These are phyloP conservation scores for Phialophora expanda DNA, from an alignment of 2,329 filamentous ascomycete species.

Conservation along the genomic window DNA sequence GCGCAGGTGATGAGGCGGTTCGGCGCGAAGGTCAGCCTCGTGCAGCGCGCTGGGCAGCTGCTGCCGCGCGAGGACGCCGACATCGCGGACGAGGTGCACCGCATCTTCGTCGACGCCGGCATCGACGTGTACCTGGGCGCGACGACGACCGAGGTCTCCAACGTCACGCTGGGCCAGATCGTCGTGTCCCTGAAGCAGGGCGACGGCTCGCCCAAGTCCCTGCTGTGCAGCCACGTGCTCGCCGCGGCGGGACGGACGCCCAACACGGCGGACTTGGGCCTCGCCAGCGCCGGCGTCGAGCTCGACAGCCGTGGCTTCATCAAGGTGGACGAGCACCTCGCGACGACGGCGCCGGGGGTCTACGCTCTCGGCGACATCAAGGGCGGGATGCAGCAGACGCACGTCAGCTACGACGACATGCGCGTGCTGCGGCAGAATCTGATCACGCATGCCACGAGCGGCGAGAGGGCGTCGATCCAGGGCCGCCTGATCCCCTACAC, in stretches of 20 bases:
- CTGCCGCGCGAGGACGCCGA: slow-evolving; percentile 57
- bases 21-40: slow-evolving; percentile 56
- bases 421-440: slow-evolving; percentile 58
- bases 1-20: slow-evolving; percentile 59
- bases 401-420: slow-evolving; percentile 63
- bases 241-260: slow-evolving; percentile 58
- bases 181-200: slow-evolving; percentile 31
- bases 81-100: slow-evolving; percentile 50
- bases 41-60: slow-evolving; percentile 53
- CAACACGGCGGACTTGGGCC: slow-evolving; percentile 56
- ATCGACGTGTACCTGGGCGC: slow-evolving; percentile 51
- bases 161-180: slow-evolving; percentile 40
- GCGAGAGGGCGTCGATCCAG: slow-evolving; percentile 40
- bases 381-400: slow-evolving; percentile 60
- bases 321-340: slow-evolving; percentile 51
- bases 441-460: slow-evolving; percentile 40
- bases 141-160: slow-evolving; percentile 38
- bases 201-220: slow-evolving; percentile 37
- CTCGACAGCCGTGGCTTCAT: slow-evolving; percentile 53
- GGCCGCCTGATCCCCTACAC: slow-evolving; percentile 54
- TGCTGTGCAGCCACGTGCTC: slow-evolving; percentile 55
- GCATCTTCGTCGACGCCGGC: slow-evolving; percentile 56
- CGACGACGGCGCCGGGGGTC: slow-evolving; percentile 51
- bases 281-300: slow-evolving; percentile 50
- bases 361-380: slow-evolving; percentile 61